Conservation (phyloP, 495 filamentous ascomycete genomes). For the Daldinia decipiens region DNA sequence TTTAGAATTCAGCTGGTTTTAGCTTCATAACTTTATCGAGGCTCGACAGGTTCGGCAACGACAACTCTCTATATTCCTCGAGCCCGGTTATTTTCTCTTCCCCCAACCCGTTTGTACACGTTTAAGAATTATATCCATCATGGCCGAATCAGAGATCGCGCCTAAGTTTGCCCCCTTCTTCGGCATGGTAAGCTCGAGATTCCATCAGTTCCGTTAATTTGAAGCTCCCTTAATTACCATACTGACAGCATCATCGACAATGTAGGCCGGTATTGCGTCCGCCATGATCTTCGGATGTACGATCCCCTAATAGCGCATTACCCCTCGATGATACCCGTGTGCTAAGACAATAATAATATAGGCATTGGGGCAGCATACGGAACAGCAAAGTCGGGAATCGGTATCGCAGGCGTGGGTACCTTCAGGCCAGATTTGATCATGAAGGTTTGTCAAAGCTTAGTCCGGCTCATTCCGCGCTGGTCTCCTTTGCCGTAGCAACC, state of each 20-base stretch:
- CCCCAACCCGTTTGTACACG: not conserved
- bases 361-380: constrained; percentile 95
- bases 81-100: constrained; percentile 14
- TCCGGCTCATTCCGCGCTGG: not conserved
- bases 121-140: constrained; percentile 50
- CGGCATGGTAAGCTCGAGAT: constrained; percentile 79
- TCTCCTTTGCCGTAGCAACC: not conserved
- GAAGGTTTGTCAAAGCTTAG: constrained; percentile 70
- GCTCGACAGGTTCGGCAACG: constrained; percentile 34
- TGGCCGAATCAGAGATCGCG: constrained; percentile 74
- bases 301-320: constrained; percentile 46
- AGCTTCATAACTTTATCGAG: constrained; percentile 35
- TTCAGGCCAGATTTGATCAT: constrained; percentile 96
- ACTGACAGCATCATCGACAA: constrained; percentile 49
- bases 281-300: constrained; percentile 97
- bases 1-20: constrained; percentile 20
- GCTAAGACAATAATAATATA: constrained; percentile 52
- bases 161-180: constrained; percentile 97
- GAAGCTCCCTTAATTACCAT: constrained; percentile 39
- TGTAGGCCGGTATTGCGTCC: constrained; percentile 84
- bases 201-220: constrained; percentile 48
- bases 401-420: constrained; percentile 92
- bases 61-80: constrained; percentile 21
- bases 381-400: constrained; percentile 96
- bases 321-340: constrained; percentile 17